A percentile compares a stretch with the other conserved stretches of the same genome.
These are phyloP conservation scores for Escovopsis weberi DNA, from an alignment of 2,329 filamentous ascomycete species.

Conservation along the genomic window DNA sequence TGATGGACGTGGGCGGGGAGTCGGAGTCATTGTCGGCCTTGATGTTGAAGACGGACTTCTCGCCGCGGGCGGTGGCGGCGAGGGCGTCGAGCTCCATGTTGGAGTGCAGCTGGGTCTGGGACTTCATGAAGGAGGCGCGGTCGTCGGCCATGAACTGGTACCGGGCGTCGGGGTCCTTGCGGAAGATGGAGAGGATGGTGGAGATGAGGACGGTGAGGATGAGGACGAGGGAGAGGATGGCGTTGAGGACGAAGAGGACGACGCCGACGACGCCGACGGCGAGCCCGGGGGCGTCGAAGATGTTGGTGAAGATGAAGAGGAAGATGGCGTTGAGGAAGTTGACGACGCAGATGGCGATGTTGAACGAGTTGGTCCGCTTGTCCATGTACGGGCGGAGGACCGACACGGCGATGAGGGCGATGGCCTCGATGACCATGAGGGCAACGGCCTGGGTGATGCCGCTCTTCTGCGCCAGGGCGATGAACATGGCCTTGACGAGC, in stretches of 20 bases:
- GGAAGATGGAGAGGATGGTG: constrained; percentile 53
- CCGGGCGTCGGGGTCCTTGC: constrained; percentile 83
- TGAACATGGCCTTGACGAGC: constrained; percentile 76
- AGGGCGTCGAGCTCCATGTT: constrained; percentile 82
- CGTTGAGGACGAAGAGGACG: constrained; percentile 76
- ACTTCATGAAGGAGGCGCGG: constrained; percentile 92
- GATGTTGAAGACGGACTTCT: constrained; percentile 41
- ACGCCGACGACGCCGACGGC: constrained; percentile 81
- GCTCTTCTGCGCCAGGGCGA: constrained; percentile 60
- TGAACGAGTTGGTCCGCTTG: constrained; percentile 92
- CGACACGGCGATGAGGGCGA: constrained; percentile 58
- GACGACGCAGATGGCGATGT: constrained; percentile 75
- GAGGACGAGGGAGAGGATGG: constrained; percentile 65
- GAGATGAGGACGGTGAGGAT: constrained; percentile 60
- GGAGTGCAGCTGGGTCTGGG: constrained; percentile 58
- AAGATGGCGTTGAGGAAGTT: constrained; percentile 87
- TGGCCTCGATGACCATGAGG: constrained; percentile 70
- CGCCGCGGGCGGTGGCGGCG: constrained; percentile 77
- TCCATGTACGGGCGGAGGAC: constrained; percentile 95
- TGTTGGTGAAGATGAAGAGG: constrained; percentile 69
- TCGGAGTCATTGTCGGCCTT: constrained; percentile 27
- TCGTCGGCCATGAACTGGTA: constrained; percentile 95
- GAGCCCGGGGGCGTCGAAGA: constrained; percentile 69
- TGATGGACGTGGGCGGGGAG: constrained; percentile 16
- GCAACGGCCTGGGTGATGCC: constrained; percentile 65